Evolutionary conservation across 148 eudicot species (phyloP), one percentile per base, ranked within the genome.

Genomic region (Mesembryanthemum crystallinum): DNA sequence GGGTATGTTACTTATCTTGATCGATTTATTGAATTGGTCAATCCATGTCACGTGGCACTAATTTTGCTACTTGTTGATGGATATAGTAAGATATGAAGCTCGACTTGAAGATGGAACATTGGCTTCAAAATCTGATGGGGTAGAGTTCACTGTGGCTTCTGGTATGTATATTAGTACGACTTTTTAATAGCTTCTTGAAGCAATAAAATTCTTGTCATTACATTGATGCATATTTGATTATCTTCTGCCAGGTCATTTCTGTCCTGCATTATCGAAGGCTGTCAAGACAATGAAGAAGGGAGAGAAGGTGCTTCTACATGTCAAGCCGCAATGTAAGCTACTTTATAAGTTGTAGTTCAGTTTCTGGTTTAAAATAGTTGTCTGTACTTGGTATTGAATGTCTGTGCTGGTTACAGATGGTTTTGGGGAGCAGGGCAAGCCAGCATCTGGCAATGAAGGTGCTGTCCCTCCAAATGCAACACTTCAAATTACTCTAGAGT

Each of bases 261-360:
- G 99, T 80, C 98, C 94, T 83, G 99, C 99, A 35, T 67, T 96
- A 52, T 75, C 94, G 2, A 96, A 83, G 77, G 98, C 98, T 77
- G 88, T 96, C 71, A 96, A 92, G 73, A 96, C 99, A n/a, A 92
- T 96, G 99, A 96, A 96, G 87, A 92, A 96, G 80, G 99, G 98
- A 32, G 98, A 96, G 78, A 92, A 88, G 52, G 99, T 84, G 64
- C 80, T 91, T 74, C 85, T 96, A 17, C 79, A 89, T 5, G 99
- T 92, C 24, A 96, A 87, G 79, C 98, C 98, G 35, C 98, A 85
- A 82, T 96, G 99, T 96, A 83, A 84, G 91, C 55, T 68, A 25
- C 18, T 60, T 71, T 32, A 21, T 4, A 65, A 42, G n/a, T 47
- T 18, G 9, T 20, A 29, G 24, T 13, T 3, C 5, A 24, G 27